These are phyloP conservation scores for Neospermospora avenae DNA, from an alignment of 2,329 filamentous ascomycete genomes.

Conservation along the genomic window DNA sequence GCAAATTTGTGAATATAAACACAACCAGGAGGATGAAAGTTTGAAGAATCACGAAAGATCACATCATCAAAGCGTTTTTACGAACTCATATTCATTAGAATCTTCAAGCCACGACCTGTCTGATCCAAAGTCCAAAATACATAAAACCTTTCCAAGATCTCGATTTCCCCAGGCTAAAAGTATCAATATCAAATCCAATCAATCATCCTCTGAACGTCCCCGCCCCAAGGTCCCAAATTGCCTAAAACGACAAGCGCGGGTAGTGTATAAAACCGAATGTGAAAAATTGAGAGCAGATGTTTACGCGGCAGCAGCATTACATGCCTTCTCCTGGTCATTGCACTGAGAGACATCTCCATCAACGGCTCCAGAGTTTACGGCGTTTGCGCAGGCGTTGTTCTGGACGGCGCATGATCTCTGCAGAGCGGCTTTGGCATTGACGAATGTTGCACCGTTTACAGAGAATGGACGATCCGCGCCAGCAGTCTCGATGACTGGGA, in stretches of 20 bases:
- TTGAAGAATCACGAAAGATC: no score
- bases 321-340: constrained; percentile 49
- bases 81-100: constrained; percentile 2
- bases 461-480: constrained; percentile 47
- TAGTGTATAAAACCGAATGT: not conserved
- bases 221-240: not conserved
- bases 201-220: constrained; percentile 6
- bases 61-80: no score
- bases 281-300: constrained; percentile 5
- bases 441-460: constrained; percentile 57
- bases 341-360: constrained; percentile 49
- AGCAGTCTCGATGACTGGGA: constrained; percentile 48
- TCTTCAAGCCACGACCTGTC: not conserved
- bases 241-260: not conserved
- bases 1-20: no score
- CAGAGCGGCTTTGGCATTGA: constrained; percentile 51
- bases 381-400: constrained; percentile 57
- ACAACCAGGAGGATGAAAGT: no score
- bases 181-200: not conserved
- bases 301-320: constrained; percentile 35
- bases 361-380: constrained; percentile 49
- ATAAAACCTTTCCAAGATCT: not conserved
- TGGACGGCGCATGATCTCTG: constrained; percentile 59
- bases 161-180: not conserved
- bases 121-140: constrained; percentile 4